A percentile compares a stretch with the other conserved stretches of the same genome.
phyloP scores from a whole-genome alignment of 805 yeast genomes.

The Pichia cabralensis region DNA sequence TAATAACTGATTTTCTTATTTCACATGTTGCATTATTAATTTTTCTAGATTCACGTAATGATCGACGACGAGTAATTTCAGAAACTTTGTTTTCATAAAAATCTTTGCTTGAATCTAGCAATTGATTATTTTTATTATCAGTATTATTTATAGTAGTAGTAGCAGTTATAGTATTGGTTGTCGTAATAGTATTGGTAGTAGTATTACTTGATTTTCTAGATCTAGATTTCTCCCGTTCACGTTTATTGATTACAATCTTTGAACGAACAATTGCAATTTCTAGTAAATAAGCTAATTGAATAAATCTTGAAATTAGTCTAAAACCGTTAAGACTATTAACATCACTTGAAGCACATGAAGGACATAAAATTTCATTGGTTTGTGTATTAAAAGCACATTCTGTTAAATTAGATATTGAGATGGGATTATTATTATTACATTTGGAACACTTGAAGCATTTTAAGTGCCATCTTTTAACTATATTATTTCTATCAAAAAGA shows the following conservation, averaged over 20 bases:
- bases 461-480: constrained; percentile 69
- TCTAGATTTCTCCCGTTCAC: constrained; percentile 5
- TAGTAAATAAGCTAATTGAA: constrained; percentile 66
- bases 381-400: constrained; percentile 37
- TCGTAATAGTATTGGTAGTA: no score
- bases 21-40: constrained; percentile 41
- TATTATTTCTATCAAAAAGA: constrained; percentile 23
- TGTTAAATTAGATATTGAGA: constrained; percentile 15
- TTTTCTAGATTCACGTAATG: constrained; percentile 58
- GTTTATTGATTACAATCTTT: constrained; percentile 43
- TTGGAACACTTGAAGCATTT: constrained; percentile 59
- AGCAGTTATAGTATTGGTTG: no score
- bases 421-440: constrained; percentile 30
- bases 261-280: constrained; percentile 79
- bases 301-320: constrained; percentile 50
- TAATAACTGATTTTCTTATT: constrained; percentile 54
- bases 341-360: constrained; percentile 47
- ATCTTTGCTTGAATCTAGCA: constrained; percentile 17
- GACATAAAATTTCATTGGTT: constrained; percentile 39
- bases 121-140: background rate
- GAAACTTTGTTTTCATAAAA: constrained; percentile 61
- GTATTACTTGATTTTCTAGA: background rate
- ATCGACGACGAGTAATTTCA: constrained; percentile 68
- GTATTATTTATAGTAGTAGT: background rate
- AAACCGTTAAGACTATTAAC: constrained; percentile 46